Evolutionary conservation across 306 rosid genomes (phyloP).

Genomic region (Vigna radiata): DNA sequence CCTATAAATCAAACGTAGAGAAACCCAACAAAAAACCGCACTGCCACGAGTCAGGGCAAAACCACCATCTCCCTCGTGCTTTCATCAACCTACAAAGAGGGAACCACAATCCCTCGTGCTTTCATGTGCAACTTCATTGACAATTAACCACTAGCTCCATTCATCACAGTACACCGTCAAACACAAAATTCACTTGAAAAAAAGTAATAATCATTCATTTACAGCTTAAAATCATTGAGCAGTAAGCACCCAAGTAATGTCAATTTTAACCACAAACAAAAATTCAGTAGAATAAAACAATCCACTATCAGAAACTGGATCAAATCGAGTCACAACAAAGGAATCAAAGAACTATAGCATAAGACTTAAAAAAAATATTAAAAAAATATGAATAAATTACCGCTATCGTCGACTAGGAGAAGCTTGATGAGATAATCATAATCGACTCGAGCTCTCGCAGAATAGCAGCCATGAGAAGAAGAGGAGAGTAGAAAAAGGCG

Average conservation of each 20-base stretch:
- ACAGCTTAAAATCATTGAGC: slow-evolving; percentile 18
- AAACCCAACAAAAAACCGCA: no score
- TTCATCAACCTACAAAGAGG: no score
- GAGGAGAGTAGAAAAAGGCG: neutral
- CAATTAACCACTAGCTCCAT: slow-evolving; percentile 4
- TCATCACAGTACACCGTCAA: neutral
- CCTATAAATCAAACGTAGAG: no score
- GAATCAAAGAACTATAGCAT: neutral
- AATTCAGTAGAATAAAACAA: neutral
- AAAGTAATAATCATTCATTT: neutral
- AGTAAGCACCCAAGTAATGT: slow-evolving; percentile 10
- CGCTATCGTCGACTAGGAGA: slow-evolving; percentile 96
- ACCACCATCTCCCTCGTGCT: no score
- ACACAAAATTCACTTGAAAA: neutral
- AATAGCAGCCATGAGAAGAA: slow-evolving; percentile 69
- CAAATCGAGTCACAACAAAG: neutral
- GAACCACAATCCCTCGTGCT: no score
- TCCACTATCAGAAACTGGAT: slow-evolving; percentile 1
- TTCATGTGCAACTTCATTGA: neutral
- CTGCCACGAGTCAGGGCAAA: no score
- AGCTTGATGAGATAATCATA: slow-evolving; percentile 94
- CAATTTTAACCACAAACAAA: neutral
- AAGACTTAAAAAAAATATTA: neutral
- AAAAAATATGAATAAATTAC: slow-evolving; percentile 48
- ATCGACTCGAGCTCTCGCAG: slow-evolving; percentile 97